These are phyloP conservation scores for Colletotrichum higginsianum DNA, from an alignment of 2,329 filamentous ascomycete species.

Conservation along the genomic window DNA sequence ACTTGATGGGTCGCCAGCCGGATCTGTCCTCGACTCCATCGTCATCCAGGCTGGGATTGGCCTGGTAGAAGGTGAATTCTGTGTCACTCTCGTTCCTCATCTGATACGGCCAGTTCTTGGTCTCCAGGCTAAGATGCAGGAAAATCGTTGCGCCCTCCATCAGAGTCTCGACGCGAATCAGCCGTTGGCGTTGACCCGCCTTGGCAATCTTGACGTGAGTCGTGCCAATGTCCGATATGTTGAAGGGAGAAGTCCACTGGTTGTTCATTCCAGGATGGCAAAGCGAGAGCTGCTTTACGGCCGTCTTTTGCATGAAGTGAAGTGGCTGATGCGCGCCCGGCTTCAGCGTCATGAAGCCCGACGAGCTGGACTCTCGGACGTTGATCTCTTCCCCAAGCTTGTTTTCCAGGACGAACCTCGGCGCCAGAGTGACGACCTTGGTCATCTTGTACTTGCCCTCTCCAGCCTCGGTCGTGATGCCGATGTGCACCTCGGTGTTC, in stretches of 20 bases:
- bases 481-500: conserved; percentile 88
- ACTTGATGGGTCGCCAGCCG: conserved; percentile 92
- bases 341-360: conserved; percentile 84
- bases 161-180: conserved; percentile 89
- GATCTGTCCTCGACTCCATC: conserved; percentile 87
- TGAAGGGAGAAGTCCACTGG: conserved; percentile 98
- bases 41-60: conserved; percentile 92
- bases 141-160: conserved; percentile 96
- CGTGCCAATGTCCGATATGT: conserved; percentile 94
- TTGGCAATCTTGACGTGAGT: conserved; percentile 95
- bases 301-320: conserved; percentile 88
- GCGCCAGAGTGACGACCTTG: conserved; percentile 93
- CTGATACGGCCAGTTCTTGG: conserved; percentile 97
- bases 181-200: conserved; percentile 87
- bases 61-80: conserved; percentile 97
- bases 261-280: conserved; percentile 96
- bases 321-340: conserved; percentile 86
- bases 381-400: conserved; percentile 90
- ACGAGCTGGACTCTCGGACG: conserved; percentile 92
- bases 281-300: conserved; percentile 89
- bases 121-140: conserved; percentile 90
- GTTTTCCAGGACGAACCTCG: conserved; percentile 94
- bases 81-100: conserved; percentile 98
- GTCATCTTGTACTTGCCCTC: conserved; percentile 98
- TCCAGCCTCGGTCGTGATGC: conserved; percentile 89